Evolutionary conservation across 208 protist species (phyloP).

Genomic region (Giardia duodenalis): DNA sequence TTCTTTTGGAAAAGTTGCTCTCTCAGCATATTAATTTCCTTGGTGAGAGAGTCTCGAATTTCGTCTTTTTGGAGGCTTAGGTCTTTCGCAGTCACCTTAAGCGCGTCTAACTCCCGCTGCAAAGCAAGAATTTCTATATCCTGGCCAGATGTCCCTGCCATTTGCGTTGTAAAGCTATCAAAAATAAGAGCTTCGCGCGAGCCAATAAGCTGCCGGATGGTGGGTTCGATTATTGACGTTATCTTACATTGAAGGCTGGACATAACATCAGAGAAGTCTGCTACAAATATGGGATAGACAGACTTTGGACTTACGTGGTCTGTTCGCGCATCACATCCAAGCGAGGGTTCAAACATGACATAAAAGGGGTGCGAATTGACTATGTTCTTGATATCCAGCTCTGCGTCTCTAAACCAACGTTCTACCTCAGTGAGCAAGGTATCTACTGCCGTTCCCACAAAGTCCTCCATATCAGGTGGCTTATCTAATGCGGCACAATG

Average conservation of each 20-base stretch:
- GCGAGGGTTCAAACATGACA: background rate
- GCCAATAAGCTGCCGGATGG: background rate
- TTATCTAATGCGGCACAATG: background rate
- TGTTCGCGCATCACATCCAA: background rate
- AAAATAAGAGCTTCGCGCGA: background rate
- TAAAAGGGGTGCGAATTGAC: slow-evolving; percentile 1
- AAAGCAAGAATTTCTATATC: background rate
- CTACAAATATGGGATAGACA: background rate
- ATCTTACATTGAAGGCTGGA: background rate
- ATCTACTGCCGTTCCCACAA: background rate
- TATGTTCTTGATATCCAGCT: background rate
- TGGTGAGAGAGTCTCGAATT: background rate
- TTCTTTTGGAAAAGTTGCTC: slow-evolving; percentile 2
- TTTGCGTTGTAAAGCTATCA: background rate
- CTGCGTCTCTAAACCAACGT: background rate
- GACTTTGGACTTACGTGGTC: slow-evolving; percentile 5
- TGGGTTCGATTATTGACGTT: background rate
- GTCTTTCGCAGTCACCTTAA: background rate
- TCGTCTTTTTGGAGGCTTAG: background rate
- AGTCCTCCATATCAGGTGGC: background rate
- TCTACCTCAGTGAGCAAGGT: background rate
- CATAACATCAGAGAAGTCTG: background rate
- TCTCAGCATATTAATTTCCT: background rate
- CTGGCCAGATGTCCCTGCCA: background rate
- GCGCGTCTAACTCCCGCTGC: background rate